Evolutionary conservation across 192 early-diverging fungal species (phyloP).

Genomic region (Coemansia sp.): DNA sequence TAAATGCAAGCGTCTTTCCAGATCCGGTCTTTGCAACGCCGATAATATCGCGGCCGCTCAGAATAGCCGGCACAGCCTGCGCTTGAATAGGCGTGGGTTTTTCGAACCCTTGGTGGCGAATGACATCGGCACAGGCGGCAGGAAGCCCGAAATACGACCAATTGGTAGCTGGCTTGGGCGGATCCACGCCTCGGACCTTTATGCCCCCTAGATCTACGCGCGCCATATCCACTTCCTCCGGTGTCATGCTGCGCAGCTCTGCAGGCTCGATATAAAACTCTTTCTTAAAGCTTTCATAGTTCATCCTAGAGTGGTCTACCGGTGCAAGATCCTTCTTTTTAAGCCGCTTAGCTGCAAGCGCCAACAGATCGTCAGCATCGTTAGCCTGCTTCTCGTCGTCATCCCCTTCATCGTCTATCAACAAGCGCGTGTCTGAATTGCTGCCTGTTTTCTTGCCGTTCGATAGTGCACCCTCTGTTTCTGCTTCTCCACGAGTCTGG

Average conservation of each 20-base stretch:
- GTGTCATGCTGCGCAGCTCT: constrained; percentile 78
- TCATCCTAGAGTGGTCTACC: constrained; percentile 82
- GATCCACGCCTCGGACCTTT: constrained; percentile 86
- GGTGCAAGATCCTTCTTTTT: constrained; percentile 89
- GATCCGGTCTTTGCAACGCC: constrained; percentile 93
- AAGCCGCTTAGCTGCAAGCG: constrained; percentile 76
- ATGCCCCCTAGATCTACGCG: constrained; percentile 88
- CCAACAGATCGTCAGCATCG: constrained; percentile 72
- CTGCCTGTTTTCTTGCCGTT: too few species aligned
- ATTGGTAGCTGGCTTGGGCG: constrained; percentile 90
- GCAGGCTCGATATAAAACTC: constrained; percentile 96
- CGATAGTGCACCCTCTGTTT: constrained; percentile 12
- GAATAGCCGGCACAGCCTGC: constrained; percentile 92
- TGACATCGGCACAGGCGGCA: constrained; percentile 59
- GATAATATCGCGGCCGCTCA: constrained; percentile 94
- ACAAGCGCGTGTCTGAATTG: too few species aligned
- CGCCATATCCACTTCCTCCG: constrained; percentile 80
- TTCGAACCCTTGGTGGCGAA: constrained; percentile 63
- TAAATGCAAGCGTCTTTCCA: constrained; percentile 92
- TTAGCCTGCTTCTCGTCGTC: constrained; percentile 41
- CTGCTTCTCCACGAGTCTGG: constrained; percentile 26
- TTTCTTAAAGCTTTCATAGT: constrained; percentile 86
- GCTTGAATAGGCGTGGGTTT: constrained; percentile 87
- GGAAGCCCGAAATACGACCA: constrained; percentile 98
- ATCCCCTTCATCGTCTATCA: constrained; percentile 48